phyloP scores from a whole-genome alignment of 202 grass and related monocot genomes.

The Schoenoplectus triqueter region DNA sequence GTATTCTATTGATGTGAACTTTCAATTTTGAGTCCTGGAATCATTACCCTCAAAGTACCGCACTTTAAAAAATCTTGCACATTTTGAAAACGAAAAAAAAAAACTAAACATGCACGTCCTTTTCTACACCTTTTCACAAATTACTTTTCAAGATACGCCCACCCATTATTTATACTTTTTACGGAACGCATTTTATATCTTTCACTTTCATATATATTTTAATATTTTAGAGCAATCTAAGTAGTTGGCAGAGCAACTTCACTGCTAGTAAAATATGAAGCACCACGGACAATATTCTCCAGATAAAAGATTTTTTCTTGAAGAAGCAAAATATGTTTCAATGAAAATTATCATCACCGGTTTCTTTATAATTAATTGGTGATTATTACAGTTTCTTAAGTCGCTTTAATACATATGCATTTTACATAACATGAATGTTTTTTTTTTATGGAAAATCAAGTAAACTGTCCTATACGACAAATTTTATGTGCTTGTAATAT shows the following conservation, averaged over 20 bases:
- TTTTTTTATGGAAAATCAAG: too few species aligned
- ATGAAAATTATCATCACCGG: too few species aligned
- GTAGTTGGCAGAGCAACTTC: neutral
- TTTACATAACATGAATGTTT: neutral
- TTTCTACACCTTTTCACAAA: neutral
- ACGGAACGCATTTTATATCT: neutral
- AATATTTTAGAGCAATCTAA: neutral
- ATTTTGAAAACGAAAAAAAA: neutral
- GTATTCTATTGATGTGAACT: neutral
- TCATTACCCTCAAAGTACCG: neutral
- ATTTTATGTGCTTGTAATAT: too few species aligned
- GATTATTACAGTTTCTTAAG: too few species aligned
- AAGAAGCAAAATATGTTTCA: neutral
- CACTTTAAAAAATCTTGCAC: constrained; percentile 12
- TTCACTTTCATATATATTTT: neutral
- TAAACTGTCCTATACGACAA: too few species aligned
- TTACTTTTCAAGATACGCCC: too few species aligned
- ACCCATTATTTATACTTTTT: constrained; percentile 14
- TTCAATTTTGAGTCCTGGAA: neutral
- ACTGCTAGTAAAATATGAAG: too few species aligned
- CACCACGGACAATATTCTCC: neutral
- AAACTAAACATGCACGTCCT: constrained; percentile 13
- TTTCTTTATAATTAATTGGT: too few species aligned
- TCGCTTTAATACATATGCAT: neutral
- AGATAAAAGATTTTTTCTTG: neutral